These are phyloP conservation scores for Roridomyces roridus DNA, from an alignment of 768 basidiomycete species.

Conservation along the genomic window DNA sequence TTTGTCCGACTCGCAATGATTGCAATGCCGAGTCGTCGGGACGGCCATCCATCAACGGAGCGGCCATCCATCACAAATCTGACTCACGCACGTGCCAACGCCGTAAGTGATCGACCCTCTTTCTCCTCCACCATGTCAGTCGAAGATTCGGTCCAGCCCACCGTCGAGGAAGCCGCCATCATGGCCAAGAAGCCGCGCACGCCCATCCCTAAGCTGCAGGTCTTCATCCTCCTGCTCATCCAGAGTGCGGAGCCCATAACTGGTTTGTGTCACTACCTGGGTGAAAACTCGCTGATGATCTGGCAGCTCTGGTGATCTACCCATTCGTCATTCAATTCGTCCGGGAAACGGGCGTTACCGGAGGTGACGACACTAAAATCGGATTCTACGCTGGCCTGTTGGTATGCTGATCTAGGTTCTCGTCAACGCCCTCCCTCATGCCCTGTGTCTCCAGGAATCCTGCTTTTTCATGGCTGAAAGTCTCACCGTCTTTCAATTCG, in stretches of 20 bases:
- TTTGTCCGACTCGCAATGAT: no score
- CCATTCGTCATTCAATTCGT: slow-evolving; percentile 55
- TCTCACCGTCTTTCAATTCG: slow-evolving; percentile 38
- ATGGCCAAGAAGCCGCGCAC: slow-evolving; percentile 25
- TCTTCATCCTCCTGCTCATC: slow-evolving; percentile 44
- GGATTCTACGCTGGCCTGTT: slow-evolving; percentile 58
- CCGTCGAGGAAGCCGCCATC: no score
- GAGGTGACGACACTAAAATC: slow-evolving; percentile 49
- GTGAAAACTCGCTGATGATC: slow-evolving; percentile 17
- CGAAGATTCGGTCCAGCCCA: no score
- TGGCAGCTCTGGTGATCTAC: slow-evolving; percentile 46
- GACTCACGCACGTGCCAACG: no score
- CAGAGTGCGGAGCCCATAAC: slow-evolving; percentile 53
- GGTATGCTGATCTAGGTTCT: slow-evolving; percentile 31
- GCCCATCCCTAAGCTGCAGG: slow-evolving; percentile 47
- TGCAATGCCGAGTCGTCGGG: no score
- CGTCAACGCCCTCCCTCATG: no score
- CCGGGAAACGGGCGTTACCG: slow-evolving; percentile 48
- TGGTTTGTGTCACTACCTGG: neutral
- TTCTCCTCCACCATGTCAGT: neutral
- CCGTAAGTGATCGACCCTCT: no score
- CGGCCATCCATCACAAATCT: no score
- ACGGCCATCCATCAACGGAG: no score
- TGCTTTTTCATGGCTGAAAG: slow-evolving; percentile 43
- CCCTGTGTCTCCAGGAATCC: slow-evolving; percentile 37